Evolutionary conservation across 2,329 filamentous ascomycete species (phyloP).

Genomic region (Knoxdaviesia capensis): DNA sequence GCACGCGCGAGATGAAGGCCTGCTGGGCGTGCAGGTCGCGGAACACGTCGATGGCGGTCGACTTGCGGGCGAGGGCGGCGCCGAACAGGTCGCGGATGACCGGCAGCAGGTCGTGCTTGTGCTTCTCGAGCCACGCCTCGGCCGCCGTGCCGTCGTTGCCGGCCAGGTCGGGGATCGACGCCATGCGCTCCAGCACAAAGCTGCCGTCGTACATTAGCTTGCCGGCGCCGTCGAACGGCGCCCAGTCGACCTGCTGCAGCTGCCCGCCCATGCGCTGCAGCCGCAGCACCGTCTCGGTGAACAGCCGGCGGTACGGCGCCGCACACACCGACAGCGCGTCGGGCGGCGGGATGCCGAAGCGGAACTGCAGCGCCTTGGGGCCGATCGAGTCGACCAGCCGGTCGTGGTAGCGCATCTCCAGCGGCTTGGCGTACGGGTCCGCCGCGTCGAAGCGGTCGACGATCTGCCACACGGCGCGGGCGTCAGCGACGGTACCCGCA

Average conservation of each 20-base stretch:
- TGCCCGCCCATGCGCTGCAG: conserved; percentile 20
- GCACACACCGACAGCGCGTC: conserved; percentile 19
- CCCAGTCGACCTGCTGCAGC: conserved; percentile 23
- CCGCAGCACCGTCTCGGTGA: conserved; percentile 14
- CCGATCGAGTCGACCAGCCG: conserved; percentile 4
- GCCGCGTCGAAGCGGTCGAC: conserved; percentile 24
- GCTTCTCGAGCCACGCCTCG: conserved; percentile 16
- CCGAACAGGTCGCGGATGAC: conserved; percentile 20
- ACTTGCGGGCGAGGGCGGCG: conserved; percentile 22
- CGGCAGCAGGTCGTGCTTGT: conserved; percentile 19
- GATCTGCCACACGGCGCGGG: conserved; percentile 25
- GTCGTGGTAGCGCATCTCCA: conserved; percentile 25
- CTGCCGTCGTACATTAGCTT: conserved; percentile 34
- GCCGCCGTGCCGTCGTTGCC: conserved; percentile 2
- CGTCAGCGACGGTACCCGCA: conserved; percentile 26
- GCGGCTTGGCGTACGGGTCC: conserved; percentile 33
- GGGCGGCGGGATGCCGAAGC: conserved; percentile 25
- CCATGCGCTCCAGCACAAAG: conserved; percentile 35
- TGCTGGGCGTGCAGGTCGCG: conserved; percentile 22
- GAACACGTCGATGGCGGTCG: conserved; percentile 18
- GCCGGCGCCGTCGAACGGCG: conserved; percentile 27
- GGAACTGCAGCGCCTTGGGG: conserved; percentile 14
- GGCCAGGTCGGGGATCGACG: conserved; percentile 17
- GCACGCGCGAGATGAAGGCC: conserved; percentile 19
- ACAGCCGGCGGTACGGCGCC: conserved; percentile 19